Base-by-base conservation (phyloP, 2,329 filamentous ascomycete species). In the Parastagonospora avenae region DNA sequence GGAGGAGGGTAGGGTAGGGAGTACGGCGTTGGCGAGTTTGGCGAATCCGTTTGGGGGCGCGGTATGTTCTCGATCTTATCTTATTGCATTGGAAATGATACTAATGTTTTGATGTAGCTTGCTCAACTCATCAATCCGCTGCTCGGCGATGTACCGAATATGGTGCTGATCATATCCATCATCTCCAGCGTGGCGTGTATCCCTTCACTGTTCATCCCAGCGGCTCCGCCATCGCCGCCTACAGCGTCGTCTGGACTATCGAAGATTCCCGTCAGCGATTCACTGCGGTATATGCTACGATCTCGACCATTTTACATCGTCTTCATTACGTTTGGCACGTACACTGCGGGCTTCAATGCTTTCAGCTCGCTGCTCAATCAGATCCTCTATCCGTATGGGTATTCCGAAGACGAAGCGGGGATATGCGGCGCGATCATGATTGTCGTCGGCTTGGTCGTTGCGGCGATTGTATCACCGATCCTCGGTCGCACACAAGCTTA, bases 311-410 rank as follows among this genome's bases (percentile, higher is more conserved):
- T 96, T 74, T 96, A 87, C 82, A 82, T 96, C 56, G 76, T 97
- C 59, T 78, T 92, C 54, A 65, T 92, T 52, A 88, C 92, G n/a
- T 97, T 93, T 76, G 77, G 84, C 58, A 75, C 92, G 64, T 96
- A 92, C 73, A 90, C 96, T 54, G 92, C 89, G 64, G 88, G 94
- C 77, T 99, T 99, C 85, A 97, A 97, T 80, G 89, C 89, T 60
- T 80, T 92, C 60, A 95, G 92, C 42, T 89, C 89, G 1, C 84
- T 97, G 1, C 81, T 97, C 8, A 96, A 93, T 77, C 93, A 97
- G 70, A 90, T 97, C 70, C 83, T 97, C 57, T 79, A 84, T 33
- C 94, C 94, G 0, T 93, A 97, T 76, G 89, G 85, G 64, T 96
- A 91, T 81, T 83, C 79, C 52, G 89, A 96, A 71, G 88, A 88